A percentile compares a stretch with the other conserved stretches of the same genome.
Conservation (phyloP, 768 basidiomycete genomes). For the Suillus variegatus region DNA sequence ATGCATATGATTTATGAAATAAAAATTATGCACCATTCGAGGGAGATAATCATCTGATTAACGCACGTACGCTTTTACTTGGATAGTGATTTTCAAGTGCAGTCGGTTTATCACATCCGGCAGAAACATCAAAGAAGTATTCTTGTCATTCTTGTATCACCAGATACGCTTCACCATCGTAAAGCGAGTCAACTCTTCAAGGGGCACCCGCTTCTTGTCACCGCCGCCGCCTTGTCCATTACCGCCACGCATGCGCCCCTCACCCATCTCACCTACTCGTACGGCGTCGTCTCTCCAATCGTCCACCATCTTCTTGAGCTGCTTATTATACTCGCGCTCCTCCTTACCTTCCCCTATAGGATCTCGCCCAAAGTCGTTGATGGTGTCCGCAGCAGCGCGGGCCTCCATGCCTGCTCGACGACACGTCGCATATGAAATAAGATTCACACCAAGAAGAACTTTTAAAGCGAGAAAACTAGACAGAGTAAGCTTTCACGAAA, state of each 20-base stretch:
- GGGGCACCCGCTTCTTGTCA: slow-evolving; percentile 54
- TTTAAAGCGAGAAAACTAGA: slow-evolving; percentile 84
- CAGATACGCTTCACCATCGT: slow-evolving; percentile 96
- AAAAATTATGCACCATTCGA: neutral
- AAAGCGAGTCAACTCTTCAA: slow-evolving; percentile 91
- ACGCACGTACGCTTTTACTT: neutral
- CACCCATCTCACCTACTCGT: slow-evolving; percentile 72
- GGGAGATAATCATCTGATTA: neutral
- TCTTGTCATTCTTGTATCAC: slow-evolving; percentile 30
- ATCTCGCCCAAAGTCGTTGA: slow-evolving; percentile 89
- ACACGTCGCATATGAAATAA: slow-evolving; percentile 80
- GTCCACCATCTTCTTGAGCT: slow-evolving; percentile 73
- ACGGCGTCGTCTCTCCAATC: slow-evolving; percentile 68
- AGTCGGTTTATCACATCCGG: neutral
- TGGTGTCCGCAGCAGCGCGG: slow-evolving; percentile 67
- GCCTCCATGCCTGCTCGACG: slow-evolving; percentile 78
- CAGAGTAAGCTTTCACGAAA: neutral
- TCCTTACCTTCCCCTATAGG: slow-evolving; percentile 90
- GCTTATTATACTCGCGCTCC: slow-evolving; percentile 85
- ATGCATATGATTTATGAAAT: slow-evolving; percentile 2
- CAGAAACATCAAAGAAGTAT: neutral
- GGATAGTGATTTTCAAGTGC: neutral
- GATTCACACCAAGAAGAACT: slow-evolving; percentile 86
- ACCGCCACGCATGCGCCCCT: slow-evolving; percentile 34
- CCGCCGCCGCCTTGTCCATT: slow-evolving; percentile 27